These are phyloP conservation scores for Vigna reflexopilosa DNA, from an alignment of 306 rosid genomes.

Conservation along the genomic window DNA sequence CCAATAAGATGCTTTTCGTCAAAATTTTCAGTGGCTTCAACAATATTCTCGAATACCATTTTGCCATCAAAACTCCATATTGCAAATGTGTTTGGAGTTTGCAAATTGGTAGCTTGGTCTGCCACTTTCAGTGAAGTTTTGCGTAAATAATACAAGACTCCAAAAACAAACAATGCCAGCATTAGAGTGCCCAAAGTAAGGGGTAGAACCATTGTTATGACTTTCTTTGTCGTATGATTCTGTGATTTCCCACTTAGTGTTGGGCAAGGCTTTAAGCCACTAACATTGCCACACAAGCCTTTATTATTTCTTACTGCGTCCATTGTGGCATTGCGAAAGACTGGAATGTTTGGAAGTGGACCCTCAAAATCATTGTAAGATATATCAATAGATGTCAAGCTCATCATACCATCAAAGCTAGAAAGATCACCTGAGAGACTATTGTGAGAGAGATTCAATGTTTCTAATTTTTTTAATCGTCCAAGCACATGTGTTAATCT, in stretches of 20 bases:
- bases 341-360: background rate
- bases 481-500: conserved; percentile 45
- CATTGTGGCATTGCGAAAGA: background rate
- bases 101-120: background rate
- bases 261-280: too few species aligned
- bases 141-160: background rate
- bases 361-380: background rate
- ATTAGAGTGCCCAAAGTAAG: background rate
- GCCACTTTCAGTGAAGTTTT: background rate
- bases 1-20: too few species aligned
- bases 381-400: conserved; percentile 35
- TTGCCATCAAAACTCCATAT: conserved; percentile 18
- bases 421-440: too few species aligned
- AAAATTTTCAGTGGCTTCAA: too few species aligned
- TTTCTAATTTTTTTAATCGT: conserved; percentile 16
- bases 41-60: too few species aligned
- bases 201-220: background rate
- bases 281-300: too few species aligned
- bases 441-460: too few species aligned
- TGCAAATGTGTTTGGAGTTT: background rate
- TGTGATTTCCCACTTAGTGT: background rate
- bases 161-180: background rate
- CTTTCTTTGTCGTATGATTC: background rate
- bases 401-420: background rate
- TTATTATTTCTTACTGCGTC: background rate